Base-by-base conservation (phyloP, 2,329 filamentous ascomycete genomes). In the Ceratocystis eucalypticola region DNA sequence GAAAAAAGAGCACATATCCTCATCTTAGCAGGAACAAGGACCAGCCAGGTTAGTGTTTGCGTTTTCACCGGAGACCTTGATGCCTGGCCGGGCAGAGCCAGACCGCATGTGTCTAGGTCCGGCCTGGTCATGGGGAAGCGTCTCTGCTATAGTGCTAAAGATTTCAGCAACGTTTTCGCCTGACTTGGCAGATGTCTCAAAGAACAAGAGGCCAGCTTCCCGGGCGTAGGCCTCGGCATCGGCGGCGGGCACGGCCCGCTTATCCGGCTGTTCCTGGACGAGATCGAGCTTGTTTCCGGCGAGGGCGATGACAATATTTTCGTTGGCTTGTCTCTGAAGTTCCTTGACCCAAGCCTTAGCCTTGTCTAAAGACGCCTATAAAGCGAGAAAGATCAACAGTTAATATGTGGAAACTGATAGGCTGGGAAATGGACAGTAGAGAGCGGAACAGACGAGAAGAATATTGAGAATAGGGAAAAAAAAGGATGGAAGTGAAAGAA, bases 271-370 rank as follows among this genome's bases (percentile, higher is more conserved):
- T 74, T 96, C 92, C 70, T 86, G 92, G 69, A 96, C 94, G 71
- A 99, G 80, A 82, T 99, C 94, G 74, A 96, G 82, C 80, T 99
- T 97, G 83, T 99, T 99, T 70, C 94, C 94, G 65, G 93, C 94
- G 55, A 99, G 86, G 61, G 94, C 94, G 74, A 99, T 99, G 77
- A 99, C 92, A 76, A 99, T 99, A 78, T 97, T 97, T 78, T 99
- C 94, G 80, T 97, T 99, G 69, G 95, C 94, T 79, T 99, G 94
- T 75, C 94, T 88, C 78, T 99, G 94, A 66, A 99, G 86, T 76
- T 99, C 94, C 80, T 97, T 97, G 68, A 99, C 93, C 94, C 94
- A 99, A 57, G 92, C 89, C 78, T 99, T 99, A 72, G 95, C 95
- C 82, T 99, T 99, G 78, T 99, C 95, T 74, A 99, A 82, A 61